Evolutionary conservation across 2,329 filamentous ascomycete species (phyloP).

Genomic region (Colletotrichum graminicola): DNA sequence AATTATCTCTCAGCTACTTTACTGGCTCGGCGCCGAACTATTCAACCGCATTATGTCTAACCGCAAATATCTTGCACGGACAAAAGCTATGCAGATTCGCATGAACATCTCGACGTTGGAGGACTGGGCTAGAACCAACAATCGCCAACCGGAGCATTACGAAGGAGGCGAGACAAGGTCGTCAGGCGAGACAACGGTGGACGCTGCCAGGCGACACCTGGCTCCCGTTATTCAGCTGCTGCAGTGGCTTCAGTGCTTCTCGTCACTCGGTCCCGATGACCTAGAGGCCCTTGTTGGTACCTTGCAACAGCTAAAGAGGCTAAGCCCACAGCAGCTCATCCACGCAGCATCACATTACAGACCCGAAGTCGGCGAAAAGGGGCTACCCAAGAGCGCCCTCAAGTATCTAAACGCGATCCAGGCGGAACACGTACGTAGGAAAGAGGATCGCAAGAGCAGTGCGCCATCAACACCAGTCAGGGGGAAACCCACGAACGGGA

Average conservation of each 20-base stretch:
- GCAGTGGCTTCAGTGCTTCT: slow-evolving; percentile 98
- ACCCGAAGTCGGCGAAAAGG: slow-evolving; percentile 94
- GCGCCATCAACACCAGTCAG: slow-evolving; percentile 60
- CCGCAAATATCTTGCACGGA: slow-evolving; percentile 91
- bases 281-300: slow-evolving; percentile 89
- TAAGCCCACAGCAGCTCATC: slow-evolving; percentile 89
- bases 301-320: slow-evolving; percentile 85
- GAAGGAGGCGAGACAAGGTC: slow-evolving; percentile 90
- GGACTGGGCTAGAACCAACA: slow-evolving; percentile 95
- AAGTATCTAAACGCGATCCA: slow-evolving; percentile 88
- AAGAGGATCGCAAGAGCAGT: slow-evolving; percentile 65
- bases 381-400: slow-evolving; percentile 86
- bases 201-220: slow-evolving; percentile 85
- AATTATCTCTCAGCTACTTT: slow-evolving; percentile 90
- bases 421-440: slow-evolving; percentile 75
- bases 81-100: slow-evolving; percentile 99
- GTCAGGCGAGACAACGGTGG: slow-evolving; percentile 87
- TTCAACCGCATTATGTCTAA: slow-evolving; percentile 99
- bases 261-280: slow-evolving; percentile 87
- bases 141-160: slow-evolving; percentile 93
- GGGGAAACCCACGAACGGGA: slow-evolving; percentile 55
- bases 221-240: slow-evolving; percentile 92
- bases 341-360: slow-evolving; percentile 94
- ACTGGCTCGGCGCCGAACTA: slow-evolving; percentile 95
- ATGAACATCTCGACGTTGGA: slow-evolving; percentile 98